Evolutionary conservation across 352 stramenopile species (phyloP).

Genomic region (Phytopythium boreale): DNA sequence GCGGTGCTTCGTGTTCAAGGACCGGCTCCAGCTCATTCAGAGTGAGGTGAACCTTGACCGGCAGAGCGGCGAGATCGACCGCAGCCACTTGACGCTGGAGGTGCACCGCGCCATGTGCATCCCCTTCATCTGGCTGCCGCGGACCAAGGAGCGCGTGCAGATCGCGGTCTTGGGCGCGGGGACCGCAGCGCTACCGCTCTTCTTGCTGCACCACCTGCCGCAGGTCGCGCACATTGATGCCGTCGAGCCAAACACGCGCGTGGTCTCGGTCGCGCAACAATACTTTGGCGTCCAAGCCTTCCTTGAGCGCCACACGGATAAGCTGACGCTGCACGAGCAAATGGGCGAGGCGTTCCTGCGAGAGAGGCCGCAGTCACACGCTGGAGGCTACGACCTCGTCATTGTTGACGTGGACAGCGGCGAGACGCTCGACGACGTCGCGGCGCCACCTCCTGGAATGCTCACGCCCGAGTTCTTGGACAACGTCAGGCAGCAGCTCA

Average conservation of each 20-base stretch:
- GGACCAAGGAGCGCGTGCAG: slow-evolving; percentile 8
- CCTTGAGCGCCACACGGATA: slow-evolving; percentile 15
- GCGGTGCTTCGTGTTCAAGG: slow-evolving; percentile 71
- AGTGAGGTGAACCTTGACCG: slow-evolving; percentile 52
- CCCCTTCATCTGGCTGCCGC: slow-evolving; percentile 25
- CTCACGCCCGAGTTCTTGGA: slow-evolving; percentile 34
- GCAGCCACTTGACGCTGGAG: slow-evolving; percentile 46
- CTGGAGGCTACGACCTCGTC: slow-evolving; percentile 33
- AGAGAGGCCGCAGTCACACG: slow-evolving; percentile 10
- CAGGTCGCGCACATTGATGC: slow-evolving; percentile 41
- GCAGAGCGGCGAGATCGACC: slow-evolving; percentile 27
- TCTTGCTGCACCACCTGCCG: slow-evolving; percentile 37
- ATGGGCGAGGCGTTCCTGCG: slow-evolving; percentile 44
- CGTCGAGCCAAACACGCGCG: slow-evolving; percentile 46
- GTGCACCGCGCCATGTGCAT: slow-evolving; percentile 64
- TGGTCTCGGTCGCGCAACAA: slow-evolving; percentile 37
- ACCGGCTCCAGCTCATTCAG: slow-evolving; percentile 68
- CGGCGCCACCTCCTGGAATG: slow-evolving; percentile 42
- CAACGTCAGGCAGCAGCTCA: slow-evolving; percentile 21
- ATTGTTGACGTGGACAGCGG: slow-evolving; percentile 70
- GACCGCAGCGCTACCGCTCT: slow-evolving; percentile 51
- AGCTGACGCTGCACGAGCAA: slow-evolving; percentile 35
- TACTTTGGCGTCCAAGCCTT: slow-evolving; percentile 41
- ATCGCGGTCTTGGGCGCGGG: slow-evolving; percentile 56
- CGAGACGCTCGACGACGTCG: slow-evolving; percentile 25